Percentiles rank a stretch among this genome's conserved stretches.
Evolutionary conservation across 2,329 filamentous ascomycete genomes (phyloP).

Genomic region (Ilyonectria mors-panacis): DNA sequence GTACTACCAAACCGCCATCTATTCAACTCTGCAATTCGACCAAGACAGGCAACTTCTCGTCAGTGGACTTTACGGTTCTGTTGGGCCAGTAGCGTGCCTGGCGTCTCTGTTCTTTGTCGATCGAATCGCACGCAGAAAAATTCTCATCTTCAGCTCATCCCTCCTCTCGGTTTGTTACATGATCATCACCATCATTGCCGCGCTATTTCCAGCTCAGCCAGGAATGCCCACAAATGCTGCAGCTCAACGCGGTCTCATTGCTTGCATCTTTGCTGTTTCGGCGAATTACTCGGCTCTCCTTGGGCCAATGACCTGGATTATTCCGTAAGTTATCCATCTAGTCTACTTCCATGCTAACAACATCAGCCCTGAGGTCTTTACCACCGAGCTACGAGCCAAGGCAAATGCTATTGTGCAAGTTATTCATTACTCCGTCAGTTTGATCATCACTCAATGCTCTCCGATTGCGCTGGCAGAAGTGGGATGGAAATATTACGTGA

Average conservation of each 20-base stretch:
- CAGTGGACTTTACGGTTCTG: constrained; percentile 57
- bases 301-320: constrained; percentile 60
- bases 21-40: constrained; percentile 56
- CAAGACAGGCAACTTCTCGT: constrained; percentile 56
- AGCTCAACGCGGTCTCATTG: constrained; percentile 56
- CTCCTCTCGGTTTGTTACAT: constrained; percentile 55
- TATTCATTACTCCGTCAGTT: constrained; percentile 58
- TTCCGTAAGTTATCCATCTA: constrained; percentile 50
- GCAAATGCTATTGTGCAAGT: constrained; percentile 59
- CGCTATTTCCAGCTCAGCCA: constrained; percentile 54
- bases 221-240: constrained; percentile 55
- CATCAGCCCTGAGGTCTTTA: constrained; percentile 57
- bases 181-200: constrained; percentile 58
- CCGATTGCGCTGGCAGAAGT: constrained; percentile 56
- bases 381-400: constrained; percentile 57
- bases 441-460: constrained; percentile 59
- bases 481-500: constrained; percentile 59
- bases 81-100: constrained; percentile 56
- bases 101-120: constrained; percentile 58
- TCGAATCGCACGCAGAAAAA: constrained; percentile 54
- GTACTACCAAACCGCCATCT: constrained; percentile 60
- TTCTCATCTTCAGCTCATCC: constrained; percentile 54
- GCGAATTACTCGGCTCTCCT: constrained; percentile 56
- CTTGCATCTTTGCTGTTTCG: constrained; percentile 55
- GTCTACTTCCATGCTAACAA: accelerated